Conservation (phyloP, 2,329 filamentous ascomycete genomes). For the Neonectria coccinea region DNA sequence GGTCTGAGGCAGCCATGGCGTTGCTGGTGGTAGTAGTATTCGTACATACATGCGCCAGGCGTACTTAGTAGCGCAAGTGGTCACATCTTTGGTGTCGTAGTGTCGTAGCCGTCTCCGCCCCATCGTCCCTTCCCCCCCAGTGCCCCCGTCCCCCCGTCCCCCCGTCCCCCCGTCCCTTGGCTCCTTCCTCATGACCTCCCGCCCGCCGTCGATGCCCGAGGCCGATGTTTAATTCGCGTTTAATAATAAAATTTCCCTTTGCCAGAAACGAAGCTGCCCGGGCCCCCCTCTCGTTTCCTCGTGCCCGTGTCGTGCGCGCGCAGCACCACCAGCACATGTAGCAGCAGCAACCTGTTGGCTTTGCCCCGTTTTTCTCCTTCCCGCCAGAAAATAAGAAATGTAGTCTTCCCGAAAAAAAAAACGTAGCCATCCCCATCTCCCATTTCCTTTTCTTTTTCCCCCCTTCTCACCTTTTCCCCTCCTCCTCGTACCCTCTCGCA, state of each 20-base stretch:
- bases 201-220: conserved; percentile 27
- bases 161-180: conserved; percentile 16
- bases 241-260: conserved; percentile 47
- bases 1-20: conserved; percentile 28
- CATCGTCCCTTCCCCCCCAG: conserved; percentile 18
- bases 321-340: conserved; percentile 40
- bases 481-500: conserved; percentile 42
- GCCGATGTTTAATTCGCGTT: conserved; percentile 42
- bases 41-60: conserved; percentile 3
- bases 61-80: conserved; percentile 8
- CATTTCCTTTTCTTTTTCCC: conserved; percentile 43
- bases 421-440: conserved; percentile 63
- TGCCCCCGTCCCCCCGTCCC: conserved; percentile 17
- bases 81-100: conserved; percentile 4
- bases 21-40: conserved; percentile 16
- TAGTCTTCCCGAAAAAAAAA: conserved; percentile 61
- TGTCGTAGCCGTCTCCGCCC: conserved; percentile 18
- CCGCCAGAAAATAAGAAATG: conserved; percentile 59
- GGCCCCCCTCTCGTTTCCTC: conserved; percentile 37
- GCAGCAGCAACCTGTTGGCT: conserved; percentile 37
- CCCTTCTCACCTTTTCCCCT: conserved; percentile 36
- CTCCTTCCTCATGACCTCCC: conserved; percentile 22
- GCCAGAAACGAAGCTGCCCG: conserved; percentile 42
- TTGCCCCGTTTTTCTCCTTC: conserved; percentile 62
- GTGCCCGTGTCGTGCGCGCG: conserved; percentile 43